phyloP scores from a whole-genome alignment of 176 grass and related monocot species.

The Cymbopogon citratus region DNA sequence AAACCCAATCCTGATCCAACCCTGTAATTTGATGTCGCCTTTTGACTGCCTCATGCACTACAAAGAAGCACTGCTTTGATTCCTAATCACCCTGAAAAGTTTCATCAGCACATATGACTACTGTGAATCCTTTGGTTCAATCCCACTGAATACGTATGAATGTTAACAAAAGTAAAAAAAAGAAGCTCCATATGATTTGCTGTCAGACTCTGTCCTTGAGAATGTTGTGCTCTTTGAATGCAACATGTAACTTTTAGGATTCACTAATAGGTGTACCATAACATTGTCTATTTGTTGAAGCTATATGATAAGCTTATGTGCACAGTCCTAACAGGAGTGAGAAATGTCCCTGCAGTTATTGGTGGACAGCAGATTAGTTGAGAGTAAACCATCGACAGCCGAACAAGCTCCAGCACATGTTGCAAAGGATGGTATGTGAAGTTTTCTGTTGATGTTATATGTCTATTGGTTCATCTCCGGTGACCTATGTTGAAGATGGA shows the following conservation, averaged over 20 bases:
- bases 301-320: neutral
- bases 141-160: neutral
- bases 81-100: neutral
- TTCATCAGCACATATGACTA: conserved; percentile 8
- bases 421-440: conserved; percentile 56
- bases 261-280: neutral
- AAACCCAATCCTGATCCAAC: neutral
- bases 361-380: conserved; percentile 69
- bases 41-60: neutral
- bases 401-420: conserved; percentile 42
- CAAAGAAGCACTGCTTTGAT: neutral
- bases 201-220: neutral
- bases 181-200: neutral
- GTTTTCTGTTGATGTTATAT: neutral
- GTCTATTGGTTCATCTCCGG: neutral
- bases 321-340: conserved; percentile 1
- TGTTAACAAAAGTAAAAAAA: neutral
- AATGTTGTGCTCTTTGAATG: neutral
- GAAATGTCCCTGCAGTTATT: conserved; percentile 50
- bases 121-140: neutral
- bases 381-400: conserved; percentile 32
- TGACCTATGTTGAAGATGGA: neutral
- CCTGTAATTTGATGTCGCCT: conserved; percentile 2
- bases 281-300: conserved; percentile 6
- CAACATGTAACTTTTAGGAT: neutral